Percentiles rank a stretch among this genome's conserved stretches.
Evolutionary conservation across 768 basidiomycete genomes (phyloP).

Genomic region (Lactarius tabidus): DNA sequence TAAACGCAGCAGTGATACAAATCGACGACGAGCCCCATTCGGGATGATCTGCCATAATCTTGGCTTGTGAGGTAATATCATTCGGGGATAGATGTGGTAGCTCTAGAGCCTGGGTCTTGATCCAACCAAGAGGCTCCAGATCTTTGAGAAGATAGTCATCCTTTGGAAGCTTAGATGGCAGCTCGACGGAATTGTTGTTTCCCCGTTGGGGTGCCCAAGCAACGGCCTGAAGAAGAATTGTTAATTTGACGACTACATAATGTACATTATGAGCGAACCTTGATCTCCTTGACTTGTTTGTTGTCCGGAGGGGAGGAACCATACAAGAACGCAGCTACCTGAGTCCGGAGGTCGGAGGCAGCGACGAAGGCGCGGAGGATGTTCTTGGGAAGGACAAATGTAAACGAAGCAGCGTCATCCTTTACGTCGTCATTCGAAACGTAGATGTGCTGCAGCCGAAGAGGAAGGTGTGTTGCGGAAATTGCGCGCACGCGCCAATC

Average conservation of each 20-base stretch:
- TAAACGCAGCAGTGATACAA: slow-evolving; percentile 93
- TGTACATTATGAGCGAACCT: slow-evolving; percentile 38
- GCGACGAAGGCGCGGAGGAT: slow-evolving; percentile 90
- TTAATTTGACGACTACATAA: neutral
- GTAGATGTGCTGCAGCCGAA: slow-evolving; percentile 97
- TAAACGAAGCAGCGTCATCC: slow-evolving; percentile 92
- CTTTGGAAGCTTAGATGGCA: slow-evolving; percentile 84
- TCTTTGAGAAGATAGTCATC: slow-evolving; percentile 95
- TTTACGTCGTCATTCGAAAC: slow-evolving; percentile 99
- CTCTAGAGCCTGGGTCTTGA: slow-evolving; percentile 95
- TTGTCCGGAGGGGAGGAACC: slow-evolving; percentile 93
- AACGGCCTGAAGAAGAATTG: slow-evolving; percentile 50
- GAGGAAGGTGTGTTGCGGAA: slow-evolving; percentile 91
- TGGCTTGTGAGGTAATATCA: slow-evolving; percentile 92
- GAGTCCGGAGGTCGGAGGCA: slow-evolving; percentile 91
- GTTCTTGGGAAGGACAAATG: slow-evolving; percentile 97
- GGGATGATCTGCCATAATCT: slow-evolving; percentile 93
- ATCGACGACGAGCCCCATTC: slow-evolving; percentile 94
- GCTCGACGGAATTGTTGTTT: slow-evolving; percentile 89
- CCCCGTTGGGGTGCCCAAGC: slow-evolving; percentile 98
- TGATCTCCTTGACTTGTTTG: slow-evolving; percentile 98
- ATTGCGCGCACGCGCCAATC: slow-evolving; percentile 99
- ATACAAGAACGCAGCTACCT: slow-evolving; percentile 92
- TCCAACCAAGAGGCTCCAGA: slow-evolving; percentile 91
- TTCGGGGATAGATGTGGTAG: slow-evolving; percentile 88